Percentiles rank a stretch among this genome's conserved stretches.
Conservation (phyloP, 495 filamentous ascomycete species). For the Filosporella fistucella region DNA sequence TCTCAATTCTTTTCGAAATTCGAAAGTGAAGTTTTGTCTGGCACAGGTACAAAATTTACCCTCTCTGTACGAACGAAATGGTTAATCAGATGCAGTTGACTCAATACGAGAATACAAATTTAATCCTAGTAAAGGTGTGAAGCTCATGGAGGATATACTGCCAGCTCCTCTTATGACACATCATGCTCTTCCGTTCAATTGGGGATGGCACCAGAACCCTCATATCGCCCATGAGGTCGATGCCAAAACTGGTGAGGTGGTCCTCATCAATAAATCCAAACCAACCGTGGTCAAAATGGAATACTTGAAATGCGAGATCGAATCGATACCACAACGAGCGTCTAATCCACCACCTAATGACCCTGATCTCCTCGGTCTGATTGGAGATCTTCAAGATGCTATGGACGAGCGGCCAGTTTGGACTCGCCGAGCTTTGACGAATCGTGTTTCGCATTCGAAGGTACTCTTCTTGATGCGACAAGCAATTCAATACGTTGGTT, state of each 20-base stretch:
- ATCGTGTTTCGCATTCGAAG: slow-evolving; percentile 45
- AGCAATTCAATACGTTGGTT: slow-evolving; percentile 72
- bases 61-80: too few species aligned
- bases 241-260: slow-evolving; percentile 25
- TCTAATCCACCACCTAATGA: slow-evolving; percentile 38
- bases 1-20: slow-evolving; percentile 63
- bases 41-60: slow-evolving; percentile 56
- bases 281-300: slow-evolving; percentile 45
- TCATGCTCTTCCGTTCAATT: slow-evolving; percentile 64
- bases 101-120: slow-evolving; percentile 74
- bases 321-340: slow-evolving; percentile 44
- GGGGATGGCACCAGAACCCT: slow-evolving; percentile 50
- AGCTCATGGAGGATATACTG: slow-evolving; percentile 61
- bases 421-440: slow-evolving; percentile 75
- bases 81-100: too few species aligned
- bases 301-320: slow-evolving; percentile 58
- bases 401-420: slow-evolving; percentile 77
- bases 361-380: slow-evolving; percentile 47
- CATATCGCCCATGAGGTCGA: slow-evolving; percentile 33
- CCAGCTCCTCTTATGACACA: slow-evolving; percentile 74
- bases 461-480: slow-evolving; percentile 49
- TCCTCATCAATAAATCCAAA: slow-evolving; percentile 33
- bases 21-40: slow-evolving; percentile 56
- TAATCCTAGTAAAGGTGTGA: slow-evolving; percentile 54
- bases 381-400: slow-evolving; percentile 52